phyloP scores from a whole-genome alignment of 2,329 filamentous ascomycete genomes.

The Calonectria pseudoturangicola region DNA sequence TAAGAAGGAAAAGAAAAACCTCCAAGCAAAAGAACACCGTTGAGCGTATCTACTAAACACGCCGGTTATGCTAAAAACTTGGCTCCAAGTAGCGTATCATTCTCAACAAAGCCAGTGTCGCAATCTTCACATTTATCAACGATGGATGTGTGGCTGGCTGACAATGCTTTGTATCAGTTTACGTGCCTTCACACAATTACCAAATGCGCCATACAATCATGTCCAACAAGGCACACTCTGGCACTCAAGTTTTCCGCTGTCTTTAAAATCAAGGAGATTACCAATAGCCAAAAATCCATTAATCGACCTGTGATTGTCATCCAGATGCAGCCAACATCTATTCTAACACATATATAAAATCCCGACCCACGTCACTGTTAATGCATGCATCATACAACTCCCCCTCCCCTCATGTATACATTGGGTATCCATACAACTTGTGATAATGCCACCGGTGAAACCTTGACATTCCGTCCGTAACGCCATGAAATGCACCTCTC shows the following conservation, averaged over 20 bases:
- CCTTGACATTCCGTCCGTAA: constrained; percentile 37
- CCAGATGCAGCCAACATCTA: background rate
- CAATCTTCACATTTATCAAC: no score
- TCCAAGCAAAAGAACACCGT: no score
- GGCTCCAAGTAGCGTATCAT: no score
- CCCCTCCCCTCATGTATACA: constrained; percentile 26
- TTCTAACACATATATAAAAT: constrained; percentile 10
- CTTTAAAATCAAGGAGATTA: background rate
- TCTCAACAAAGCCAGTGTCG: no score
- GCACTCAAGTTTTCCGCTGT: background rate
- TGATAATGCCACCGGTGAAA: constrained; percentile 26
- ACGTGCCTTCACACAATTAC: no score
- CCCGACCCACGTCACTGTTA: background rate
- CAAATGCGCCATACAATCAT: background rate
- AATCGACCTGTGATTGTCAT: background rate
- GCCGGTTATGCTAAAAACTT: no score
- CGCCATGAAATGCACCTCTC: constrained; percentile 42
- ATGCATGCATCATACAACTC: constrained; percentile 24
- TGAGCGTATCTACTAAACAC: no score
- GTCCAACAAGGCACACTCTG: background rate
- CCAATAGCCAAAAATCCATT: background rate
- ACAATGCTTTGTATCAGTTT: no score
- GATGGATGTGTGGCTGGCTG: no score
- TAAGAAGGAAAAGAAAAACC: no score
- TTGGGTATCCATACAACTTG: constrained; percentile 45